phyloP scores from a whole-genome alignment of 2,329 filamentous ascomycete genomes.

The Colletotrichum lindemuthianum region DNA sequence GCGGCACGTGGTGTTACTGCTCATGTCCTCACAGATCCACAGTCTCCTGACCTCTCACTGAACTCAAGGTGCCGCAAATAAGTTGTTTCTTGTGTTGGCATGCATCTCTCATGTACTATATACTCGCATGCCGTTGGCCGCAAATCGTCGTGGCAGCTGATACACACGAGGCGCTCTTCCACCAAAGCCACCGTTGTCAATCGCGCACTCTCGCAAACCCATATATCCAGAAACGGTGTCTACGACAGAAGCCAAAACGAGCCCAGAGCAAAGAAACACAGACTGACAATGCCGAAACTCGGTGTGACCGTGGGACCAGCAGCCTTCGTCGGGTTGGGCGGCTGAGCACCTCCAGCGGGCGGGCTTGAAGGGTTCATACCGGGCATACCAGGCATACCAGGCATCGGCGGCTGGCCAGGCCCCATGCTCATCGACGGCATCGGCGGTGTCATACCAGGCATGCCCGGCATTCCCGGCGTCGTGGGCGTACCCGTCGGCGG shows the following conservation, averaged over 20 bases:
- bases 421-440: slow-evolving; percentile 29
- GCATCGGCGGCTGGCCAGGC: slow-evolving; percentile 29
- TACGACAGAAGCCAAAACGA: slow-evolving; percentile 24
- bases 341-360: slow-evolving; percentile 21
- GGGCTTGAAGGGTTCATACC: slow-evolving; percentile 15
- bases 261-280: slow-evolving; percentile 15
- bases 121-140: too few relatives aligned
- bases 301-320: slow-evolving; percentile 1
- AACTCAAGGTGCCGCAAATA: too few relatives aligned
- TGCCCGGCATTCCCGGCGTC: slow-evolving; percentile 22
- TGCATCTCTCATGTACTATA: too few relatives aligned
- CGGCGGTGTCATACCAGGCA: slow-evolving; percentile 23
- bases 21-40: too few relatives aligned
- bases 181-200: neutral
- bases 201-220: neutral
- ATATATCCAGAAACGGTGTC: neutral
- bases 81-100: too few relatives aligned
- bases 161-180: too few relatives aligned
- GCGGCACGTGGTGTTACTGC: too few relatives aligned
- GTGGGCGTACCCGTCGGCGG: slow-evolving; percentile 11
- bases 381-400: slow-evolving; percentile 23
- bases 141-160: too few relatives aligned
- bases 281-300: slow-evolving; percentile 6
- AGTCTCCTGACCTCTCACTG: too few relatives aligned
- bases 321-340: slow-evolving; percentile 17